phyloP scores from a whole-genome alignment of 257 asterid species.

The Solanum sitiens region DNA sequence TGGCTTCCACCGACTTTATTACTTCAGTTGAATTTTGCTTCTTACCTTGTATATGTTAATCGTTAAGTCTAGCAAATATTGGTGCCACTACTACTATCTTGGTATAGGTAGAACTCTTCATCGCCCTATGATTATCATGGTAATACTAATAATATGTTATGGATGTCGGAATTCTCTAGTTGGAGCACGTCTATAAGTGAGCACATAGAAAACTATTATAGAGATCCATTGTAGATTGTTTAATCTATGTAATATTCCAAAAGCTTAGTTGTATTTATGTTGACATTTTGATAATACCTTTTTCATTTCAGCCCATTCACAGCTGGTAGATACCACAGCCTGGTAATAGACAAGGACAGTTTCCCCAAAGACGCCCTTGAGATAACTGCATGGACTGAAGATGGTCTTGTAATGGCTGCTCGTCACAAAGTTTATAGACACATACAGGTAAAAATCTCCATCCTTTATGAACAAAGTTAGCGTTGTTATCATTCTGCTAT shows the following conservation, averaged over 20 bases:
- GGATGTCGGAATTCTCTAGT: background rate
- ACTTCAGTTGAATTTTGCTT: background rate
- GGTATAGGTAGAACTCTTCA: background rate
- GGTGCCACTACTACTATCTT: background rate
- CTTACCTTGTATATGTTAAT: background rate
- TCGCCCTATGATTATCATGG: background rate
- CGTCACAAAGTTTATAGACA: conserved; percentile 72
- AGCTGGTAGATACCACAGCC: conserved; percentile 96
- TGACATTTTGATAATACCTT: background rate
- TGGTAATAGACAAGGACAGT: conserved; percentile 77
- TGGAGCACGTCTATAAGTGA: background rate
- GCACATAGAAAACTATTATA: background rate
- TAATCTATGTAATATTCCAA: background rate
- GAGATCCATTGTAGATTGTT: background rate
- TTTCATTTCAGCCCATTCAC: conserved; percentile 66
- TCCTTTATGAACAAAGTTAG: background rate
- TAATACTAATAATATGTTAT: background rate
- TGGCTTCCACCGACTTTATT: background rate
- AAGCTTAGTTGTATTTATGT: background rate
- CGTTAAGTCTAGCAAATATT: background rate
- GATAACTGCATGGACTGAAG: conserved; percentile 95
- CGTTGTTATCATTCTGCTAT: background rate
- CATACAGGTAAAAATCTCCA: conserved; percentile 40
- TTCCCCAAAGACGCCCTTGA: conserved; percentile 75
- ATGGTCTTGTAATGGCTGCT: conserved; percentile 88